Conservation (phyloP, 116 monocot genomes). For the Posidonia oceanica region DNA sequence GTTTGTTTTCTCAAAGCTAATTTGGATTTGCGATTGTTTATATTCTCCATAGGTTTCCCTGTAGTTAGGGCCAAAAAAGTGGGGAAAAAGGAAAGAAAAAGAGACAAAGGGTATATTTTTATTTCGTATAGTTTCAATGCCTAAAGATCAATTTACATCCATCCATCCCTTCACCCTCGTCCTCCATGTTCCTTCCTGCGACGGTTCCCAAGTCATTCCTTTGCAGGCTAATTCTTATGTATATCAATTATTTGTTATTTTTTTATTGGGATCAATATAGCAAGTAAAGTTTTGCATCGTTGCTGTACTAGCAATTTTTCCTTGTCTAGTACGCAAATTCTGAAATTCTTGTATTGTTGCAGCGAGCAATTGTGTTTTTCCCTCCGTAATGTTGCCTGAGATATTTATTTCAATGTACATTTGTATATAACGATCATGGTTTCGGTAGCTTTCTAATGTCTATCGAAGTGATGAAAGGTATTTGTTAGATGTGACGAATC, state of each 20-base stretch:
- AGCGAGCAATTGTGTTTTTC: no score
- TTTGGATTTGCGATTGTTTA: constrained; percentile 46
- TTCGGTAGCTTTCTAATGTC: no score
- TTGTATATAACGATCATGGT: no score
- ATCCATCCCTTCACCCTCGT: background rate
- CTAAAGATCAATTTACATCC: background rate
- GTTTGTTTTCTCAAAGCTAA: constrained; percentile 61
- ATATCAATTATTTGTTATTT: background rate
- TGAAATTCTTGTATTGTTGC: background rate
- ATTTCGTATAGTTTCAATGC: background rate
- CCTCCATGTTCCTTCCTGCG: background rate
- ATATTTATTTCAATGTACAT: background rate
- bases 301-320: background rate
- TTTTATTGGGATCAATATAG: background rate
- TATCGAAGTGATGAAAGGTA: no score
- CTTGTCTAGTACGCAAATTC: background rate
- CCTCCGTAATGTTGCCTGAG: background rate
- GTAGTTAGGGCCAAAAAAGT: constrained; percentile 6
- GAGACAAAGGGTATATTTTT: background rate
- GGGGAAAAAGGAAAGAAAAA: background rate
- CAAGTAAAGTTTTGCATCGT: background rate
- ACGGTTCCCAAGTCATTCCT: background rate
- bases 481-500: no score
- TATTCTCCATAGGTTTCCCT: constrained; percentile 1
- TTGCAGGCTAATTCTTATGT: background rate